These are phyloP conservation scores for Nakaseomyces glabratus DNA, from an alignment of 1,139 yeast species.

Conservation along the genomic window DNA sequence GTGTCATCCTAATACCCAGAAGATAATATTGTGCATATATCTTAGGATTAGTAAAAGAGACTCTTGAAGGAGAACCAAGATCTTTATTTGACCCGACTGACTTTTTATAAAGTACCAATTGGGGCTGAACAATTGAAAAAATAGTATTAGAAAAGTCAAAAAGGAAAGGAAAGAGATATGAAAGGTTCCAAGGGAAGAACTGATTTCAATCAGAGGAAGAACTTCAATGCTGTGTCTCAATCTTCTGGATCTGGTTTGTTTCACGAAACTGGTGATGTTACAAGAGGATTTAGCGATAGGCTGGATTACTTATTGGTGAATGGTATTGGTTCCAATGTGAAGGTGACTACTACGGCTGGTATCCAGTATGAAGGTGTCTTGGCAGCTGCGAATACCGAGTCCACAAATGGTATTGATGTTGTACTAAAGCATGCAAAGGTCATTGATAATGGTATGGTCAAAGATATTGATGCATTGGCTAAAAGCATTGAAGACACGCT, in stretches of 20 bases:
- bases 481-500: slow-evolving; percentile 39
- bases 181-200: slow-evolving; percentile 4
- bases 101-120: no score
- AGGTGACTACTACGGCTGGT: slow-evolving; percentile 57
- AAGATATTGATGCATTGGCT: slow-evolving; percentile 29
- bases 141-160: no score
- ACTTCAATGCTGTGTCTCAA: not conserved
- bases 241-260: slow-evolving; percentile 11
- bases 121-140: no score
- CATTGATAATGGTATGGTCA: slow-evolving; percentile 33
- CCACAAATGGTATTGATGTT: slow-evolving; percentile 39
- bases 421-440: slow-evolving; percentile 46
- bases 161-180: no score
- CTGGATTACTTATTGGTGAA: slow-evolving; percentile 42
- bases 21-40: no score
- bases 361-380: slow-evolving; percentile 53
- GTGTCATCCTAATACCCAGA: no score
- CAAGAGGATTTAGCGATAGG: slow-evolving; percentile 38
- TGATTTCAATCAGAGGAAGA: slow-evolving; percentile 4
- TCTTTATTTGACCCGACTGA: no score
- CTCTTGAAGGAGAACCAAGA: no score
- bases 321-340: slow-evolving; percentile 48
- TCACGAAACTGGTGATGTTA: slow-evolving; percentile 23
- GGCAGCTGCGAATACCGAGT: slow-evolving; percentile 37
- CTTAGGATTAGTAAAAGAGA: no score